Evolutionary conservation across 495 filamentous ascomycete genomes (phyloP).

Genomic region (Tetracladium setigerum): DNA sequence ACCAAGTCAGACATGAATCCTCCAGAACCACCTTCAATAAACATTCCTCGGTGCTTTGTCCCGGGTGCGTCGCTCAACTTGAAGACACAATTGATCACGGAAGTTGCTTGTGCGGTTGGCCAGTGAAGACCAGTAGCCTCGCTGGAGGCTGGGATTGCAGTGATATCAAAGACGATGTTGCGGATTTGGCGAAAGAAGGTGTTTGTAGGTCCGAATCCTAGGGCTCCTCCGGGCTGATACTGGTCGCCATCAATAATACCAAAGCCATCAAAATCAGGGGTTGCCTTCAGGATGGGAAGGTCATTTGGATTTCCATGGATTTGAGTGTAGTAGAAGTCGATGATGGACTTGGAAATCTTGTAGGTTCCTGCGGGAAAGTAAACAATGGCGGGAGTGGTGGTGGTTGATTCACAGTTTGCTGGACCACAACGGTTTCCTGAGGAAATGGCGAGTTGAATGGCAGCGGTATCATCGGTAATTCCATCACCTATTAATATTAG

Average conservation of each 20-base stretch:
- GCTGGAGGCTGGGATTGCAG: constrained; percentile 37
- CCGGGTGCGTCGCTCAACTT: constrained; percentile 54
- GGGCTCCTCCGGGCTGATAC: constrained; percentile 43
- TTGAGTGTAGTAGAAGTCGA: constrained; percentile 58
- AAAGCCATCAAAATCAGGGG: constrained; percentile 51
- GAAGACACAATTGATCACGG: constrained; percentile 74
- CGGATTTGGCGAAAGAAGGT: constrained; percentile 76
- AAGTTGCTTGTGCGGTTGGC: constrained; percentile 73
- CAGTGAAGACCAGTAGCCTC: constrained; percentile 56
- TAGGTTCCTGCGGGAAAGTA: constrained; percentile 59
- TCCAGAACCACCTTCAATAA: constrained; percentile 69
- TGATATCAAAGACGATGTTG: constrained; percentile 72
- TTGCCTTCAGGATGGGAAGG: constrained; percentile 58
- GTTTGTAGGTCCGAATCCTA: constrained; percentile 53
- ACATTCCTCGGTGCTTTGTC: constrained; percentile 56
- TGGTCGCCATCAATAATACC: constrained; percentile 62
- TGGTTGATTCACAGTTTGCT: constrained; percentile 21
- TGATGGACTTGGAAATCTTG: constrained; percentile 46
- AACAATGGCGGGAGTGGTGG: constrained; percentile 45
- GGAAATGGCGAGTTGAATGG: constrained; percentile 58
- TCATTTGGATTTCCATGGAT: constrained; percentile 60
- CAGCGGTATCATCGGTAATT: constrained; percentile 57
- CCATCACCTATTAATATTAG: constrained; percentile 56
- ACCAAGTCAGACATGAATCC: constrained; percentile 58
- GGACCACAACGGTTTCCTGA: constrained; percentile 44